A percentile compares a stretch with the other conserved stretches of the same genome.
Evolutionary conservation across 139 green algal species (phyloP).

Genomic region (Axilococcus clingmanii): DNA sequence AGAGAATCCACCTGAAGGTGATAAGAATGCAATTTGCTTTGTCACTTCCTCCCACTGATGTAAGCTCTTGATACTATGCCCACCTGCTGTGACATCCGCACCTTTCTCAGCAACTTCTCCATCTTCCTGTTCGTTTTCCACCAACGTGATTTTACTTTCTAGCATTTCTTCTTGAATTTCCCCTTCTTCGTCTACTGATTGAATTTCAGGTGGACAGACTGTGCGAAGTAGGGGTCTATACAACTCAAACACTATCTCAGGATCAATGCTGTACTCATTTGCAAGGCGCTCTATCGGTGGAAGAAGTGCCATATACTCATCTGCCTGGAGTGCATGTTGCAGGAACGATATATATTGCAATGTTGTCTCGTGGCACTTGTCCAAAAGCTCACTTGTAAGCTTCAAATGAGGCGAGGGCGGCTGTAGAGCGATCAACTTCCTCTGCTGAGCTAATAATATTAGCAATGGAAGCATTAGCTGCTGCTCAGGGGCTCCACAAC

Average conservation of each 20-base stretch:
- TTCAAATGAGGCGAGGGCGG: constrained; percentile 58
- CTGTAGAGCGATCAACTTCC: constrained; percentile 44
- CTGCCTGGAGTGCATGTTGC: constrained; percentile 27
- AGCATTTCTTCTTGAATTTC: constrained; percentile 9
- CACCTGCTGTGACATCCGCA: neutral
- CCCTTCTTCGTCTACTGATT: neutral
- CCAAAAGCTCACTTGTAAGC: constrained; percentile 68
- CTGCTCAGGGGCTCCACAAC: constrained; percentile 13
- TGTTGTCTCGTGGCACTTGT: constrained; percentile 56
- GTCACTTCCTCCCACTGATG: constrained; percentile 15
- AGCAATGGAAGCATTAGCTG: constrained; percentile 65
- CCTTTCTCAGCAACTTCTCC: neutral
- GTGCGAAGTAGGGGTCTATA: constrained; percentile 47
- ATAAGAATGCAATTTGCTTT: constrained; percentile 12
- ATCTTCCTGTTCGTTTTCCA: constrained; percentile 8
- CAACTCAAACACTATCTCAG: constrained; percentile 56
- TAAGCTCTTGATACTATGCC: neutral
- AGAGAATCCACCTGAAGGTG: constrained; percentile 19
- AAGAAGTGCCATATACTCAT: constrained; percentile 45
- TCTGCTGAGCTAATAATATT: constrained; percentile 66
- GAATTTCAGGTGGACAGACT: constrained; percentile 6
- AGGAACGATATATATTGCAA: constrained; percentile 64
- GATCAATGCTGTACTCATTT: constrained; percentile 48
- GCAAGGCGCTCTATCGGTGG: constrained; percentile 34
- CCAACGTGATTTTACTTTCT: neutral